phyloP scores from a whole-genome alignment of 352 stramenopile genomes.

The Pythium folliculosum region DNA sequence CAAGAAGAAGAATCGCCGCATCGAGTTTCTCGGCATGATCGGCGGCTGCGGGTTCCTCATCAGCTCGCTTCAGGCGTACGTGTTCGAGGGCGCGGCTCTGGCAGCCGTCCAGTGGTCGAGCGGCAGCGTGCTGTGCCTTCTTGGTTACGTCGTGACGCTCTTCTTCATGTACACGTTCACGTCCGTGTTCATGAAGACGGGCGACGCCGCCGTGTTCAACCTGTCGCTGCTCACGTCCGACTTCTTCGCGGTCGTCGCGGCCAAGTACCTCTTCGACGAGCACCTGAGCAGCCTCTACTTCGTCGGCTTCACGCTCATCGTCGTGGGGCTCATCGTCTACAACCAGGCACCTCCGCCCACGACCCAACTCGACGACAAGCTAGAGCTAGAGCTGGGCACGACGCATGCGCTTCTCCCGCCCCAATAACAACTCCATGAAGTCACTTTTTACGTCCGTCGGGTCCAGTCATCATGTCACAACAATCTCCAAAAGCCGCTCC shows the following conservation, averaged over 20 bases:
- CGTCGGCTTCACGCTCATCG: constrained; percentile 82
- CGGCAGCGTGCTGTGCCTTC: constrained; percentile 55
- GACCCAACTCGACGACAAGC: constrained; percentile 37
- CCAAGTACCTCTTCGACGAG: constrained; percentile 89
- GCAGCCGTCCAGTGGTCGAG: constrained; percentile 50
- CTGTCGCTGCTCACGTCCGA: constrained; percentile 96
- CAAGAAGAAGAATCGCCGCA: constrained; percentile 78
- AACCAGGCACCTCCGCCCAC: constrained; percentile 54
- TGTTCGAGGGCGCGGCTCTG: constrained; percentile 78
- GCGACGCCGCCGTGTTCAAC: constrained; percentile 96
- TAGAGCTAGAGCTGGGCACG: constrained; percentile 36
- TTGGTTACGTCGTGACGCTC: constrained; percentile 79
- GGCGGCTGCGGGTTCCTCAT: constrained; percentile 92
- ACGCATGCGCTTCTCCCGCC: constrained; percentile 20
- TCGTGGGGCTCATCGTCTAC: constrained; percentile 74
- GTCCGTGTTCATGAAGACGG: constrained; percentile 75
- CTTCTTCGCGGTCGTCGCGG: constrained; percentile 92
- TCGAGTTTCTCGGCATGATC: constrained; percentile 95
- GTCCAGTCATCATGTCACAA: constrained; percentile 9
- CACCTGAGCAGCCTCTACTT: constrained; percentile 85
- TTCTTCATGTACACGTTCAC: constrained; percentile 93
- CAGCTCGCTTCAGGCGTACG: constrained; percentile 73
- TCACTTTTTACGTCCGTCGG: background rate
- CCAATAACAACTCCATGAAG: background rate
- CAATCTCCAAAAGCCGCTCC: background rate